Percentiles rank a stretch among this genome's conserved stretches.
Conservation (phyloP, 2,329 filamentous ascomycete species). For the Penicillium thymicola region DNA sequence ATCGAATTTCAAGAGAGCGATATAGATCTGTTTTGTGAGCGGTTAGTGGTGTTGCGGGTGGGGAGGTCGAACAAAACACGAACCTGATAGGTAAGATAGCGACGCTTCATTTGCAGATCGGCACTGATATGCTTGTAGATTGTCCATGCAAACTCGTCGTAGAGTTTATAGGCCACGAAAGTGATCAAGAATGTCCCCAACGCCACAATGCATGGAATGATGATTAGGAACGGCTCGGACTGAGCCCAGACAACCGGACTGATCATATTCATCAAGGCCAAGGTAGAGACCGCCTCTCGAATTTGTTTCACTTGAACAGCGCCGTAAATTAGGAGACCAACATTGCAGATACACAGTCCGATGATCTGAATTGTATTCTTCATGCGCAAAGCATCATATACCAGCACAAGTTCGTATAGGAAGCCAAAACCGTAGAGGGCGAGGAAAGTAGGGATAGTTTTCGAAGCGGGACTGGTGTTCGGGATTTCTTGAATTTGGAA, state of each 20-base stretch:
- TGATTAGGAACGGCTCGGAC: slow-evolving; percentile 73
- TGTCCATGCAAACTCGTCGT: slow-evolving; percentile 98
- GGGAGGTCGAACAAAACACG: slow-evolving; percentile 16
- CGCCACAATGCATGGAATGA: slow-evolving; percentile 80
- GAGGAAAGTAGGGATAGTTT: slow-evolving; percentile 87
- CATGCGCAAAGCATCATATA: slow-evolving; percentile 87
- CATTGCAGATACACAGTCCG: slow-evolving; percentile 86
- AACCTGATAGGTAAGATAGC: slow-evolving; percentile 95
- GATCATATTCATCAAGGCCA: slow-evolving; percentile 51
- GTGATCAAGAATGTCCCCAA: slow-evolving; percentile 69
- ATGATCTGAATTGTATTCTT: slow-evolving; percentile 99
- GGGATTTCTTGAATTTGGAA: slow-evolving; percentile 63
- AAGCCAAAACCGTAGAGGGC: slow-evolving; percentile 97
- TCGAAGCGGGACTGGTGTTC: slow-evolving; percentile 43
- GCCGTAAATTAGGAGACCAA: slow-evolving; percentile 88
- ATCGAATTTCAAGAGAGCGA: slow-evolving; percentile 95
- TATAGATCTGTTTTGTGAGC: slow-evolving; percentile 73
- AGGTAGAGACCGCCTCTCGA: slow-evolving; percentile 61
- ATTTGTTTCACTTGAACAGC: slow-evolving; percentile 93
- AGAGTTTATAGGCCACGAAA: slow-evolving; percentile 87
- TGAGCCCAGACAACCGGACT: slow-evolving; percentile 60
- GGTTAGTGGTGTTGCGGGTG: slow-evolving; percentile 18
- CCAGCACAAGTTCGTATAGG: slow-evolving; percentile 82
- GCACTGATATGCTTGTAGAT: slow-evolving; percentile 99
- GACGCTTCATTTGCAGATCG: slow-evolving; percentile 92